Evolutionary conservation across 1,284 basidiomycete genomes (phyloP).

Genomic region (Marasmius oreades): DNA sequence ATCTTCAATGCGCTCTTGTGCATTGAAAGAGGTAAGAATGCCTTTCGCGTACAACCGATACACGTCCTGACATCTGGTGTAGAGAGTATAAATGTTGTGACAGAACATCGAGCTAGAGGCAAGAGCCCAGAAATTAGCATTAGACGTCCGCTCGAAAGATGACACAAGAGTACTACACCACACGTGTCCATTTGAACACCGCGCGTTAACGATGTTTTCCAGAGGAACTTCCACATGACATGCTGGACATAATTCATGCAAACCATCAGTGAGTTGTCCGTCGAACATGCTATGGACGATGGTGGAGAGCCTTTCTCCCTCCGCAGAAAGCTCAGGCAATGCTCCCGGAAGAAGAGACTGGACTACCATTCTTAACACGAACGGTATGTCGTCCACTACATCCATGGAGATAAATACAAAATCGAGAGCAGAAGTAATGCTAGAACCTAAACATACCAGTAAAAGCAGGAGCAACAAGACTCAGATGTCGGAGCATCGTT

Average conservation of each 20-base stretch:
- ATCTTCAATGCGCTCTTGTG: constrained; percentile 20
- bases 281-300: constrained; percentile 34
- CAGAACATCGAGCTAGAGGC: constrained; percentile 58
- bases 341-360: constrained; percentile 50
- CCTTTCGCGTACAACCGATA: constrained; percentile 67
- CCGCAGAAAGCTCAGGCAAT: constrained; percentile 44
- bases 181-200: constrained; percentile 62
- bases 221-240: constrained; percentile 57
- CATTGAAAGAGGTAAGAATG: constrained; percentile 50
- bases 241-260: constrained; percentile 66
- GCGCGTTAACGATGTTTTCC: constrained; percentile 51
- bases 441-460: constrained; percentile 31
- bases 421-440: constrained; percentile 12
- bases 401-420: not conserved
- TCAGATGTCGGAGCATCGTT: constrained; percentile 55
- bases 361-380: constrained; percentile 51
- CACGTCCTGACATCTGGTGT: constrained; percentile 68
- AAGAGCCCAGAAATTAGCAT: not conserved
- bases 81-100: constrained; percentile 68
- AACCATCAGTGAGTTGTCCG: constrained; percentile 21
- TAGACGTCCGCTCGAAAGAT: not conserved
- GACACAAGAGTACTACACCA: constrained; percentile 46
- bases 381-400: constrained; percentile 54
- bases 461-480: constrained; percentile 40
- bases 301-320: constrained; percentile 44